Conservation (phyloP, 306 rosid genomes). For the Glycine latifolia region DNA sequence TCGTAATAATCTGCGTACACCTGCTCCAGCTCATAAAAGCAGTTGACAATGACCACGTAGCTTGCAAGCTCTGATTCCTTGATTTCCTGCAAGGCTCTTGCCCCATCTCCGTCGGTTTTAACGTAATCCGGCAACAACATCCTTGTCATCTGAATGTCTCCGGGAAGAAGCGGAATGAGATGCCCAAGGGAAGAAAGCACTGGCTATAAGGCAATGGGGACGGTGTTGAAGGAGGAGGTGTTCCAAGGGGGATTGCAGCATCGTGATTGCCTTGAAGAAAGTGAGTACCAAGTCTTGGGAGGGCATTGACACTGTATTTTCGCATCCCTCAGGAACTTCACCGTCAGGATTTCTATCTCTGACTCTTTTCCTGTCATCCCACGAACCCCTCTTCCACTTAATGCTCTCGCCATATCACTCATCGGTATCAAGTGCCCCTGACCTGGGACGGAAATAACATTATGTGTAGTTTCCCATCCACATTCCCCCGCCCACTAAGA, state of each 20-base stretch:
- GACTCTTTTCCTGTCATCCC: background rate
- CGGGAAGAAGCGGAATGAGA: slow-evolving; percentile 48
- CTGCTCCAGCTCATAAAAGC: no score
- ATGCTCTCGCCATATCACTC: slow-evolving; percentile 3
- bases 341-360: background rate
- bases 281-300: background rate
- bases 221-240: slow-evolving; percentile 29
- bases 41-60: no score
- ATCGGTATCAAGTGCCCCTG: slow-evolving; percentile 35
- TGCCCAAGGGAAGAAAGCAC: slow-evolving; percentile 24
- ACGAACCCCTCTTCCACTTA: no score
- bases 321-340: slow-evolving; percentile 55
- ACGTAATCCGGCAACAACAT: no score
- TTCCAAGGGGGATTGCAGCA: slow-evolving; percentile 49
- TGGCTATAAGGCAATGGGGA: slow-evolving; percentile 27
- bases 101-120: no score
- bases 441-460: slow-evolving; percentile 16
- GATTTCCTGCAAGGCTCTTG: no score
- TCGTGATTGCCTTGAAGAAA: slow-evolving; percentile 39
- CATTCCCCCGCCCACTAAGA: no score
- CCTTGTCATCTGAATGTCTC: slow-evolving; percentile 40
- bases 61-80: no score
- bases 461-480: slow-evolving; percentile 1
- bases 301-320: slow-evolving; percentile 17
- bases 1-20: no score